Evolutionary conservation across 768 basidiomycete genomes (phyloP), one percentile per base, ranked within the genome.

Genomic region (Russula griseocarnosa): DNA sequence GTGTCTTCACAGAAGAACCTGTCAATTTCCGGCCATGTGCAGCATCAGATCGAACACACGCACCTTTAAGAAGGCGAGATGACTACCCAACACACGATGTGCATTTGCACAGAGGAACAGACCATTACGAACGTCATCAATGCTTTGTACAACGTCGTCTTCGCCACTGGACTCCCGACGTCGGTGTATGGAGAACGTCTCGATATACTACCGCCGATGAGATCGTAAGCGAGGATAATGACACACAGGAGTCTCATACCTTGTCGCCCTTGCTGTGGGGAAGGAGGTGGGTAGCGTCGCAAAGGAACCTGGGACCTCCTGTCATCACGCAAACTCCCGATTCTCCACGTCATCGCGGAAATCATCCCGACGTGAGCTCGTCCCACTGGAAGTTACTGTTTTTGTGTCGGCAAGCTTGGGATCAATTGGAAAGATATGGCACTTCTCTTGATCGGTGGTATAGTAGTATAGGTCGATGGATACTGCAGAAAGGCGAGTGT

Each of bases 1-100:
- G 44, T 13, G 56, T 57, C 56, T 57, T 6, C 56, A 32, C 56
- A 46, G 44, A 36, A 46, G 42, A 30, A 46, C 5, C 26, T n/a
- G 20, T 57, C 30, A 32, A 20, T 20, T 16, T 46, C 16, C 1
- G 20, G 22, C 40, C 5, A 36, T n/a, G 44, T 57, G 40, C 55
- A 30, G 26, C 26, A 57, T 57, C 30, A 57, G 36, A 32, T 46
- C 11, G 20, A 46, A 46, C 22, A 46, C 14, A 32, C 20, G 1
- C 28, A 57, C 56, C 56, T 57, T 57, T 18, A 57, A 46, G 9
- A 44, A 3, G 0, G 30, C 56, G 3, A 57, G 1, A 46, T 57
- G 7, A 26, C 3, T 7, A 40, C 56, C 42, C 42, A 57, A 7
- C 2, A 32, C 6, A 7, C 4, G 10, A n/a, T 57, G 28, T 46